These are phyloP conservation scores for Pythium utonaiense DNA, from an alignment of 352 stramenopile species.

Conservation along the genomic window DNA sequence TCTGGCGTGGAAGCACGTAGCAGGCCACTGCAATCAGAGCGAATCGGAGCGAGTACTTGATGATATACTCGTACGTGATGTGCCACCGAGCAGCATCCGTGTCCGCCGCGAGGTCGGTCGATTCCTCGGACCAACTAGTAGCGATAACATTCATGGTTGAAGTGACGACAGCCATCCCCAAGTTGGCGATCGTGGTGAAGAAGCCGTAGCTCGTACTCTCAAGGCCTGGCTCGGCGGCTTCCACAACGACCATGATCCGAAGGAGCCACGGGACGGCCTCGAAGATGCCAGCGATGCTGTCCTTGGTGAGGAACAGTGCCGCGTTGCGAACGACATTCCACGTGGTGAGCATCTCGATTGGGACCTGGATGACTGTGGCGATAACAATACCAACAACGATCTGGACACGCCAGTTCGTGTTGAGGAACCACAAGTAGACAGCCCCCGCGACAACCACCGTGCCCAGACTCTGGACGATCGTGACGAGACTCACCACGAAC, in stretches of 20 bases:
- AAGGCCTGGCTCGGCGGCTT: slow-evolving; percentile 16
- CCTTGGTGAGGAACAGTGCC: slow-evolving; percentile 18
- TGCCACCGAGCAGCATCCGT: slow-evolving; percentile 20
- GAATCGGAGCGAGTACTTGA: slow-evolving; percentile 22
- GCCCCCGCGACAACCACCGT: slow-evolving; percentile 14
- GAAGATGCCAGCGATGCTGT: slow-evolving; percentile 16
- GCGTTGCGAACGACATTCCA: slow-evolving; percentile 19
- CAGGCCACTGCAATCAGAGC: slow-evolving; percentile 6
- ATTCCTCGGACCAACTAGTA: slow-evolving; percentile 3
- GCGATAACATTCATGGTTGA: slow-evolving; percentile 17
- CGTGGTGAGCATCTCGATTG: slow-evolving; percentile 17
- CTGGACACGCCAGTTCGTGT: slow-evolving; percentile 27
- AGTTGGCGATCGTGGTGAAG: slow-evolving; percentile 24
- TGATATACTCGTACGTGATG: slow-evolving; percentile 21
- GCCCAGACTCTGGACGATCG: slow-evolving; percentile 15
- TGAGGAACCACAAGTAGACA: slow-evolving; percentile 21
- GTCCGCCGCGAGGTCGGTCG: slow-evolving; percentile 1
- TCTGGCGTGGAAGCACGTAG: slow-evolving; percentile 21
- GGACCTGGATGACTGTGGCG: slow-evolving; percentile 9
- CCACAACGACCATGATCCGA: slow-evolving; percentile 16
- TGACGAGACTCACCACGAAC: slow-evolving; percentile 16
- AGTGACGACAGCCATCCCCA: slow-evolving; percentile 9
- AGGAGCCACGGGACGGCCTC: slow-evolving; percentile 15
- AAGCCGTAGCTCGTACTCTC: slow-evolving; percentile 26
- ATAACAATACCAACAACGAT: slow-evolving; percentile 6